Conservation (phyloP, 1,284 basidiomycete genomes). For the Rhodofomes roseus region DNA sequence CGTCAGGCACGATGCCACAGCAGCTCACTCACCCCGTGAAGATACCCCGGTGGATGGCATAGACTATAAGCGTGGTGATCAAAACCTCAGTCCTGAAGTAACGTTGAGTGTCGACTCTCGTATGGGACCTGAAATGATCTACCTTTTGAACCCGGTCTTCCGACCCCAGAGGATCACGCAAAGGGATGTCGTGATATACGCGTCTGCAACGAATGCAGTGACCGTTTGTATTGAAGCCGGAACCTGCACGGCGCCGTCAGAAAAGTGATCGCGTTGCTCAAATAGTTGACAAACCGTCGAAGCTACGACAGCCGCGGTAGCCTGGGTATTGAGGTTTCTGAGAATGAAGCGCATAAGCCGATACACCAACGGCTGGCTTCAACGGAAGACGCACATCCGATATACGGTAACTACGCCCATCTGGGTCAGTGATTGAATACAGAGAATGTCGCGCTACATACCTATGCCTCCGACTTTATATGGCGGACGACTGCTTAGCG, state of each 20-base stretch:
- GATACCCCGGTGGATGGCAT: slow-evolving; percentile 8
- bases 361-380: too few species aligned
- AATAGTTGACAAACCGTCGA: not conserved
- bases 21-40: slow-evolving; percentile 2
- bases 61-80: slow-evolving; percentile 3
- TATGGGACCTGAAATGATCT: not conserved
- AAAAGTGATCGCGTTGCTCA: not conserved
- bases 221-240: slow-evolving; percentile 5
- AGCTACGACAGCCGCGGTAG: not conserved
- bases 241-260: not conserved
- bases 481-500: not conserved
- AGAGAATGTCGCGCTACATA: not conserved
- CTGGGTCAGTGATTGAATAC: not conserved
- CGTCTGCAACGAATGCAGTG: slow-evolving; percentile 4
- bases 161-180: slow-evolving; percentile 3
- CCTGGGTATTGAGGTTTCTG: not conserved
- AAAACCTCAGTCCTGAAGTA: slow-evolving; percentile 3
- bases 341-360: not conserved
- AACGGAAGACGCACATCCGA: not conserved
- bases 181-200: slow-evolving; percentile 2
- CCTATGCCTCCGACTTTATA: slow-evolving; percentile 4
- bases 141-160: slow-evolving; percentile 6
- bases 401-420: not conserved
- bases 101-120: not conserved
- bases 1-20: not conserved